phyloP scores from a whole-genome alignment of 441 rosid species.

The Adansonia madagascariensis region DNA sequence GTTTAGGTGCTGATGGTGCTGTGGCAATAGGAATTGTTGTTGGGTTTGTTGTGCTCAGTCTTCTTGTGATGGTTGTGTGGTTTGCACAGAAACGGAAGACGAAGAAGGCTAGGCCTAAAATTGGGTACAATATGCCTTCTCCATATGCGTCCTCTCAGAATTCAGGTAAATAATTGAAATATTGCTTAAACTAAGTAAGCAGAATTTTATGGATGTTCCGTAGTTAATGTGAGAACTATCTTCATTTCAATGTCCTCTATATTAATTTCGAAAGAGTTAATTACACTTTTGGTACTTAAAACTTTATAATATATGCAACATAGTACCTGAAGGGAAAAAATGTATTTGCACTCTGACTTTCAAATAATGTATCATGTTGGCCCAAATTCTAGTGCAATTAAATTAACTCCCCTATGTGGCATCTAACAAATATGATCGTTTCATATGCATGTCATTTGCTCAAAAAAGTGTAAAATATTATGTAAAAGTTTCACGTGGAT shows the following conservation, averaged over 20 bases:
- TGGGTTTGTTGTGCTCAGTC: slow-evolving; percentile 61
- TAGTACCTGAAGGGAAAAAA: neutral
- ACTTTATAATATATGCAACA: neutral
- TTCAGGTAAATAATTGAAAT: slow-evolving; percentile 58
- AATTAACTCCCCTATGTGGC: neutral
- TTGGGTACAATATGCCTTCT: slow-evolving; percentile 72
- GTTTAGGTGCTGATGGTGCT: slow-evolving; percentile 54
- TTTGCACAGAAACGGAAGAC: slow-evolving; percentile 57
- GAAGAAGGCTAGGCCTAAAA: slow-evolving; percentile 48
- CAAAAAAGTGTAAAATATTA: neutral
- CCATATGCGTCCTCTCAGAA: slow-evolving; percentile 67
- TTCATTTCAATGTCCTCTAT: neutral
- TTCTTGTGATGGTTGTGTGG: slow-evolving; percentile 65
- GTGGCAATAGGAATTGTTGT: slow-evolving; percentile 62
- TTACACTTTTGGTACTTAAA: neutral
- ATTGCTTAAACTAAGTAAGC: neutral
- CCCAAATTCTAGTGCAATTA: neutral
- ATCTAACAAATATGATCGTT: neutral
- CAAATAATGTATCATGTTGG: neutral
- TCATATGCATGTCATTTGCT: neutral
- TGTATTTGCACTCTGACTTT: neutral
- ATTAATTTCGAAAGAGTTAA: neutral
- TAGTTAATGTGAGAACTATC: neutral
- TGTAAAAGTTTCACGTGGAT: neutral
- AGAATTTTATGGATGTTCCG: neutral